Conservation (phyloP, 257 asterid genomes). For the Ilex asprella region DNA sequence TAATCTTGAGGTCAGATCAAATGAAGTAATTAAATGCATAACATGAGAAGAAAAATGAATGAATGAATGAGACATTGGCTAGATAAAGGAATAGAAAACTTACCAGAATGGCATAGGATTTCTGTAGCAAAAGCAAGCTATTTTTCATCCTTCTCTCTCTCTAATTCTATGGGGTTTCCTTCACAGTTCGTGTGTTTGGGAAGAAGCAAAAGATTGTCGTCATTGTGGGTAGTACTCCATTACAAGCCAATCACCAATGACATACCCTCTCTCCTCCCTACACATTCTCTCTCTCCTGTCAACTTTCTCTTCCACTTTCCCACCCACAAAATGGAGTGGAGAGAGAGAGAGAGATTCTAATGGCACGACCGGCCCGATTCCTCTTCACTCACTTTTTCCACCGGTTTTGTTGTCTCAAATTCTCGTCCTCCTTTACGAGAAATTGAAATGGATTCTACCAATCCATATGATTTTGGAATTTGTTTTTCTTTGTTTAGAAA, state of each 20-base stretch:
- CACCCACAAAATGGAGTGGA: not conserved
- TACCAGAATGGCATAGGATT: slow-evolving; percentile 42
- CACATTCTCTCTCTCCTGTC: not conserved
- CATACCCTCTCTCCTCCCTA: not conserved
- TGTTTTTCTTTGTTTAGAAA: too few species aligned
- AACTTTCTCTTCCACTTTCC: too few species aligned
- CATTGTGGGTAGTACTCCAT: too few species aligned
- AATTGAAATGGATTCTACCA: too few species aligned
- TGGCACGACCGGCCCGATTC: not conserved
- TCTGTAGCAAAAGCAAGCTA: slow-evolving; percentile 35
- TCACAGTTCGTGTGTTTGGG: not conserved
- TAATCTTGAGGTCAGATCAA: not conserved
- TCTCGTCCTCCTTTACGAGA: too few species aligned
- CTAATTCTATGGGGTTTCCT: slow-evolving; percentile 28
- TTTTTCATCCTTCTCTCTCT: slow-evolving; percentile 21
- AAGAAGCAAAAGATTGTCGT: not conserved
- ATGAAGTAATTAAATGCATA: too few species aligned
- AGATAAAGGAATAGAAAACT: slow-evolving; percentile 26
- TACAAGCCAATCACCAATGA: not conserved
- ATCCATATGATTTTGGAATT: too few species aligned
- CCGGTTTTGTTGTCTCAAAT: not conserved
- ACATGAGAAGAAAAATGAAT: not conserved
- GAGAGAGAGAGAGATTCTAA: not conserved
- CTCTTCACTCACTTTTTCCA: not conserved
- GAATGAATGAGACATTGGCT: slow-evolving; percentile 8